Evolutionary conservation across 805 yeast species (phyloP).

Genomic region (Cyberlindnera japonica): DNA sequence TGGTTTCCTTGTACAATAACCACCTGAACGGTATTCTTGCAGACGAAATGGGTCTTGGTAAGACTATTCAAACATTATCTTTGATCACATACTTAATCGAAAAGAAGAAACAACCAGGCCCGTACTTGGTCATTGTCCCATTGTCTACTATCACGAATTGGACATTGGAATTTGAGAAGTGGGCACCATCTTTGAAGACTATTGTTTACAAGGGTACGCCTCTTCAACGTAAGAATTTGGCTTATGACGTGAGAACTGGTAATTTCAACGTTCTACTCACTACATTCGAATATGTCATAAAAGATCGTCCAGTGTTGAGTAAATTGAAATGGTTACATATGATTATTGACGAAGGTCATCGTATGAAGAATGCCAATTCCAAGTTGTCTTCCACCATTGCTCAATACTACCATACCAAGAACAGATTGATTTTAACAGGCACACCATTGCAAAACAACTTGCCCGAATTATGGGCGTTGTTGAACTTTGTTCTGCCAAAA

Average conservation of each 20-base stretch:
- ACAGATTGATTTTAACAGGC: slow-evolving; percentile 80
- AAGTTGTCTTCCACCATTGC: slow-evolving; percentile 70
- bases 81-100: slow-evolving; percentile 69
- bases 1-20: slow-evolving; percentile 94
- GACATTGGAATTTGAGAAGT: slow-evolving; percentile 81
- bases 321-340: slow-evolving; percentile 78
- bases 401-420: slow-evolving; percentile 67
- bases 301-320: slow-evolving; percentile 66
- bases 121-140: slow-evolving; percentile 78
- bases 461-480: slow-evolving; percentile 82
- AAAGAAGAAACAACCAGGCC: slow-evolving; percentile 59
- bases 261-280: slow-evolving; percentile 75
- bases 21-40: slow-evolving; percentile 96
- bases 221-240: slow-evolving; percentile 62
- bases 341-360: slow-evolving; percentile 89
- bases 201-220: slow-evolving; percentile 79
- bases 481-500: slow-evolving; percentile 78
- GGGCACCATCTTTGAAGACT: slow-evolving; percentile 79
- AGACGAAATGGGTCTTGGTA: slow-evolving; percentile 99
- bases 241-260: slow-evolving; percentile 59
- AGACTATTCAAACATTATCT: slow-evolving; percentile 81
- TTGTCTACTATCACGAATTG: slow-evolving; percentile 81
- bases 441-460: slow-evolving; percentile 82
- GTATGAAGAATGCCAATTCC: slow-evolving; percentile 78
- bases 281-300: slow-evolving; percentile 76